These are phyloP conservation scores for Closterium sp. DNA, from an alignment of 139 green algal species.

Conservation along the genomic window DNA sequence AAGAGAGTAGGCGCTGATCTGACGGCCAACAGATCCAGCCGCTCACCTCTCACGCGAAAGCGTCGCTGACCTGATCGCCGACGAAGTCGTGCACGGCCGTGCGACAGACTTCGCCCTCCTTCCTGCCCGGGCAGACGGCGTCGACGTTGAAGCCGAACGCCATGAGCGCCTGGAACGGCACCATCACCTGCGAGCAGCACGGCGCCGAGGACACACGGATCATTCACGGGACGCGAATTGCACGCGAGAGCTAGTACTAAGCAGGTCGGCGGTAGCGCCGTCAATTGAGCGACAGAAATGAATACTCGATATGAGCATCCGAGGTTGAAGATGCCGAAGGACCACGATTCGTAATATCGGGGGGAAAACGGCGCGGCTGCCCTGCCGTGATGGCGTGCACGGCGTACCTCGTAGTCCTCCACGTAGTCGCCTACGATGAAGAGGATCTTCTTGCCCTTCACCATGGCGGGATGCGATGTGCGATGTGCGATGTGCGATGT, in stretches of 20 bases:
- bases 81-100: constrained; percentile 48
- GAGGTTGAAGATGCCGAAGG: no score
- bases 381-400: no score
- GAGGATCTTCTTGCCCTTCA: constrained; percentile 33
- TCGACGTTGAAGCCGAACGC: constrained; percentile 43
- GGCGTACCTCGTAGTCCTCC: constrained; percentile 47
- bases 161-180: constrained; percentile 45
- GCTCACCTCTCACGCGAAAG: no score
- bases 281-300: background rate
- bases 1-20: no score
- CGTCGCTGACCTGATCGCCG: constrained; percentile 34
- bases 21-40: no score
- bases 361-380: no score
- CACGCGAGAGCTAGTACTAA: background rate
- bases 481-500: no score
- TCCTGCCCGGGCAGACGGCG: constrained; percentile 40
- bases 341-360: no score
- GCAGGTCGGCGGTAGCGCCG: background rate
- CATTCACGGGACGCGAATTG: background rate
- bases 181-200: constrained; percentile 45
- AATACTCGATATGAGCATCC: no score
- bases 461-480: no score
- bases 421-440: constrained; percentile 49
- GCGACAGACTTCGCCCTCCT: constrained; percentile 28
- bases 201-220: background rate